Conservation (phyloP, 441 rosid genomes). For the Erodium trifolium region DNA sequence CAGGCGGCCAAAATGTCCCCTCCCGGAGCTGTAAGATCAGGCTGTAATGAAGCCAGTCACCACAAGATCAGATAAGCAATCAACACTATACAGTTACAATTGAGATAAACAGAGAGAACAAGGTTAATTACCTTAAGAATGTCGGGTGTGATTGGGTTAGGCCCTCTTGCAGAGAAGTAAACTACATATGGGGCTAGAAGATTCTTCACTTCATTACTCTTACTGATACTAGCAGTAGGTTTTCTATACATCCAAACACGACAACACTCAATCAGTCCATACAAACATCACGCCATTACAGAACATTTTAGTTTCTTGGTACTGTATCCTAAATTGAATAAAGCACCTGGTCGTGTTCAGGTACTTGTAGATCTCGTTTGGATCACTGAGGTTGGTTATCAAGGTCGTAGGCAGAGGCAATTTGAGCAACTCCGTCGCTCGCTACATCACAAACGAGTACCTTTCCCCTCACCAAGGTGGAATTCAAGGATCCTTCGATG, state of each 20-base stretch:
- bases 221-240: slow-evolving; percentile 31
- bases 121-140: slow-evolving; percentile 32
- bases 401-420: slow-evolving; percentile 29
- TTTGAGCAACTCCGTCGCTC: slow-evolving; percentile 9
- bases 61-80: slow-evolving; percentile 15
- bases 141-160: slow-evolving; percentile 31
- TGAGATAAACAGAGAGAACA: too few species aligned
- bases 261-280: too few species aligned
- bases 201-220: slow-evolving; percentile 21
- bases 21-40: slow-evolving; percentile 45
- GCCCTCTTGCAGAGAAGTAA: slow-evolving; percentile 27
- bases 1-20: slow-evolving; percentile 51
- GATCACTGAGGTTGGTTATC: neutral
- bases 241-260: slow-evolving; percentile 14
- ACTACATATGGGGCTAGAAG: slow-evolving; percentile 24
- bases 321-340: neutral
- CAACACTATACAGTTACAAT: too few species aligned
- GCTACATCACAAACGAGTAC: slow-evolving; percentile 33
- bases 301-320: neutral
- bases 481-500: slow-evolving; percentile 3
- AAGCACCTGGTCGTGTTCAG: slow-evolving; percentile 30
- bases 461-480: slow-evolving; percentile 19
- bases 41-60: slow-evolving; percentile 23
- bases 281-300: neutral
- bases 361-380: slow-evolving; percentile 22